phyloP scores from a whole-genome alignment of 169 alveolate species.

The Miamiensis avidus region DNA sequence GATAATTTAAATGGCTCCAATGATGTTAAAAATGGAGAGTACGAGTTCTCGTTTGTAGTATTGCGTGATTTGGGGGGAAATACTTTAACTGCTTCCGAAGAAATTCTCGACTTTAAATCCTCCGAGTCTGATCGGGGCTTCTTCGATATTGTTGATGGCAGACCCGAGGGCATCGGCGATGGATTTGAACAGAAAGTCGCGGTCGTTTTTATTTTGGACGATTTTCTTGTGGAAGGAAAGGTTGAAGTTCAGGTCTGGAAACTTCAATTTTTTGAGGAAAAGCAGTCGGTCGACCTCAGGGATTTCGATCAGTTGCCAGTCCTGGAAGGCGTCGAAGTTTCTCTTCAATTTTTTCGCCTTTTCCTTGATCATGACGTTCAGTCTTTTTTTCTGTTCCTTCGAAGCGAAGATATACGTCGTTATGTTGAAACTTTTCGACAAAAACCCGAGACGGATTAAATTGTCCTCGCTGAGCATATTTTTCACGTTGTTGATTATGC shows the following conservation, averaged over 20 bases:
- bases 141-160: constrained; percentile 76
- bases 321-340: neutral
- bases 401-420: neutral
- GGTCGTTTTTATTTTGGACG: neutral
- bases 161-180: constrained; percentile 49
- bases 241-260: neutral
- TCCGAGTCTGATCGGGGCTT: constrained; percentile 70
- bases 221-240: constrained; percentile 5
- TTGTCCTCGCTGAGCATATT: neutral
- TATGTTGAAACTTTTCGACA: neutral
- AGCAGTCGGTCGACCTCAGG: neutral
- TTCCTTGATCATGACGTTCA: neutral
- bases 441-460: neutral
- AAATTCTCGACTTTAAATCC: constrained; percentile 58
- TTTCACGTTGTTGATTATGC: neutral
- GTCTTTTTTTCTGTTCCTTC: neutral
- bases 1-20: constrained; percentile 80
- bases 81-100: constrained; percentile 55
- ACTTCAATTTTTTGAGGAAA: neutral
- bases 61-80: constrained; percentile 44
- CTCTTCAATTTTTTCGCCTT: too few relatives aligned
- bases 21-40: constrained; percentile 59
- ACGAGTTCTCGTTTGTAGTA: constrained; percentile 60
- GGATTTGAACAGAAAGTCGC: constrained; percentile 4
- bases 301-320: constrained; percentile 6